Conservation (phyloP, 345 rosid genomes). For the Trapa incisa region DNA sequence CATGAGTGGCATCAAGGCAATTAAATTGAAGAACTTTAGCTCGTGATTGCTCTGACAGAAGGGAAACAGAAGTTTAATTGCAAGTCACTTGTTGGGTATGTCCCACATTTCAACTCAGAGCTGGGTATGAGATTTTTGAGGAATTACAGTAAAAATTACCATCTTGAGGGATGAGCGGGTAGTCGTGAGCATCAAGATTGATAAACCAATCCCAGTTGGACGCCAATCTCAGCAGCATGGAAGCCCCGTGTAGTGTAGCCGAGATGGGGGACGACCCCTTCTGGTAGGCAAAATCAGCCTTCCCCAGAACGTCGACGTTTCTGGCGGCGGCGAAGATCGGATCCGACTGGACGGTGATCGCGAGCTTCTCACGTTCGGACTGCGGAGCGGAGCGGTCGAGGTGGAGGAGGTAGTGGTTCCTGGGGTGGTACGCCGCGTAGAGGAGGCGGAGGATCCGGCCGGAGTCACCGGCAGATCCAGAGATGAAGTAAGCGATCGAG, state of each 20-base stretch:
- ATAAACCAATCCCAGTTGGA: constrained; percentile 87
- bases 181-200: constrained; percentile 54
- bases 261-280: constrained; percentile 80
- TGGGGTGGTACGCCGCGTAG: constrained; percentile 68
- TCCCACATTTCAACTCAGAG: not conserved
- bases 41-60: not conserved
- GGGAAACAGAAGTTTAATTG: not conserved
- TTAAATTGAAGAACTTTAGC: not conserved
- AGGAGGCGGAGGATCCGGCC: constrained; percentile 67
- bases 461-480: constrained; percentile 63
- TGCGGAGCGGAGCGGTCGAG: constrained; percentile 57
- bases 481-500: constrained; percentile 59
- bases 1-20: not conserved
- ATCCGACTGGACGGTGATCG: constrained; percentile 39
- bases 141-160: constrained; percentile 27
- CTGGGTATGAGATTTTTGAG: not conserved
- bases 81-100: not conserved
- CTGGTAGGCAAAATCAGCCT: constrained; percentile 59
- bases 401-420: constrained; percentile 73
- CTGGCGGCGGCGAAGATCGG: constrained; percentile 62
- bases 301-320: constrained; percentile 74
- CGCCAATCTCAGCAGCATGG: constrained; percentile 58
- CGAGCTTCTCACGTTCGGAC: constrained; percentile 59
- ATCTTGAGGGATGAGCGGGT: constrained; percentile 89
- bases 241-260: constrained; percentile 76